Conservation (phyloP, 345 rosid species). For the Populus ilicifolia region DNA sequence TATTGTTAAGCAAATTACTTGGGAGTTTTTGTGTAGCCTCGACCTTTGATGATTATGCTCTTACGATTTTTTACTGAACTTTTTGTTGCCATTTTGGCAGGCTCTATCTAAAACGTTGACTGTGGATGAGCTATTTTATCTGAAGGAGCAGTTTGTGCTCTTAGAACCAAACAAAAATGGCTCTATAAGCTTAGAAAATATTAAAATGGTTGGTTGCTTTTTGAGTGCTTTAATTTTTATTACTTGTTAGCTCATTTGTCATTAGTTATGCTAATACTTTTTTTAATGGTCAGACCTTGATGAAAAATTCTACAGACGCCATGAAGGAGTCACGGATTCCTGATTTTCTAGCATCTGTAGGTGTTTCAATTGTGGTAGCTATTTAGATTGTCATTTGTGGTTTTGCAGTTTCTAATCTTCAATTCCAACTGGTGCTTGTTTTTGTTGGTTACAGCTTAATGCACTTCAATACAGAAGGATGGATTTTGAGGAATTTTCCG, state of each 20-base stretch:
- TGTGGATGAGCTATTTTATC: conserved; percentile 60
- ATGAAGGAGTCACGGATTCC: conserved; percentile 86
- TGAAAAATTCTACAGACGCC: conserved; percentile 83
- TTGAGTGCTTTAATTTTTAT: background rate
- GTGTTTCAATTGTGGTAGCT: conserved; percentile 11
- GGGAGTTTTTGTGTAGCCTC: background rate
- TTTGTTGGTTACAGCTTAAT: conserved; percentile 48
- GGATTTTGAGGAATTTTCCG: conserved; percentile 96
- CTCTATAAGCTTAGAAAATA: conserved; percentile 61
- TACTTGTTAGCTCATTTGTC: background rate
- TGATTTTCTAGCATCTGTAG: conserved; percentile 82
- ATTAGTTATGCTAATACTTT: conserved; percentile 10
- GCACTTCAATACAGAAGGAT: conserved; percentile 83
- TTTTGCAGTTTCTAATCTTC: background rate
- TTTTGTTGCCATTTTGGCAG: conserved; percentile 39
- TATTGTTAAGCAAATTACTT: background rate
- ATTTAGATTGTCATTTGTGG: background rate
- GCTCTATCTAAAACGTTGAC: conserved; percentile 82
- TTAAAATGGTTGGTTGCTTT: conserved; percentile 51
- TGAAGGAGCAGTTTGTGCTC: conserved; percentile 69
- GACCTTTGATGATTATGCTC: background rate
- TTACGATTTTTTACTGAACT: background rate
- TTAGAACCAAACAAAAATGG: conserved; percentile 72
- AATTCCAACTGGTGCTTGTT: background rate
- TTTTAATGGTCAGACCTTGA: conserved; percentile 58